Conservation (phyloP, 1,284 basidiomycete species). For the Fistulinella cinereoalba region DNA sequence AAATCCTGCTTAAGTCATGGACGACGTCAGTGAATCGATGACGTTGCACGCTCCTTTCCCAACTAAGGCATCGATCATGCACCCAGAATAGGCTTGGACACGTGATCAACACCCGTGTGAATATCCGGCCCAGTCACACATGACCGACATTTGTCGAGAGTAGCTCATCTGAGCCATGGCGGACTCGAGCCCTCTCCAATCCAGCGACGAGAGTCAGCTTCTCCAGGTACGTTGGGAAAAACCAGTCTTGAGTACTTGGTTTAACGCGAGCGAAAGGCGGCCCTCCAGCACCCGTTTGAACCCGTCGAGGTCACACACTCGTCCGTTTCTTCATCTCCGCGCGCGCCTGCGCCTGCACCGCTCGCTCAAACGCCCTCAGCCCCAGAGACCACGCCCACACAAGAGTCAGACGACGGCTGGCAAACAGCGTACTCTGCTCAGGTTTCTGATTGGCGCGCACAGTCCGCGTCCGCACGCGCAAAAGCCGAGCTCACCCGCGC, state of each 20-base stretch:
- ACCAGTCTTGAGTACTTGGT: neutral
- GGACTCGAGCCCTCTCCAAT: constrained; percentile 22
- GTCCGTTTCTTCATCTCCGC: constrained; percentile 7
- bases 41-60: constrained; percentile 19
- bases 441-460: constrained; percentile 67
- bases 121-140: neutral
- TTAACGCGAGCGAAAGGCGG: constrained; percentile 15
- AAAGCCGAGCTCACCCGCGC: constrained; percentile 75
- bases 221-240: constrained; percentile 19
- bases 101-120: constrained; percentile 9
- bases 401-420: constrained; percentile 42
- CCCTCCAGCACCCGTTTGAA: constrained; percentile 29
- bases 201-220: constrained; percentile 24
- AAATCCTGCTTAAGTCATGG: constrained; percentile 9
- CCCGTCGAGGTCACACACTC: constrained; percentile 24
- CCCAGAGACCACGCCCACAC: neutral
- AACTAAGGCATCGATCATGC: neutral
- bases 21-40: constrained; percentile 15
- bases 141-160: neutral
- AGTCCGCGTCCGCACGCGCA: constrained; percentile 69
- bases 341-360: neutral
- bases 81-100: neutral
- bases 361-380: neutral
- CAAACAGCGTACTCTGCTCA: constrained; percentile 68
- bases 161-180: constrained; percentile 13